phyloP scores from a whole-genome alignment of 2,329 filamentous ascomycete species.

The Sclerotinia subarctica region DNA sequence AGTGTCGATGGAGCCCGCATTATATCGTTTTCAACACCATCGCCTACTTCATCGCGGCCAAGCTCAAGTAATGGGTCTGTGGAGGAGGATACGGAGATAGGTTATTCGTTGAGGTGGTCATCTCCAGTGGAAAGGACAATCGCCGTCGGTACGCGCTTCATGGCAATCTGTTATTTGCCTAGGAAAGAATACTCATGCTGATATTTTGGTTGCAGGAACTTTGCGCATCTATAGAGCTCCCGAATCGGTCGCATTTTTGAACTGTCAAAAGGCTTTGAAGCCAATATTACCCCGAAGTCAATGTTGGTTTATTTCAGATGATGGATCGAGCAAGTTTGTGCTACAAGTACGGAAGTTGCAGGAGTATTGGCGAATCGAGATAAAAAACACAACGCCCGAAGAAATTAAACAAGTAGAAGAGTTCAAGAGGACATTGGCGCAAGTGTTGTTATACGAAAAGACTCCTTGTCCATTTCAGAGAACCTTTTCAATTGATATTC shows the following conservation, averaged over 20 bases:
- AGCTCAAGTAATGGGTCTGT: conserved; percentile 34
- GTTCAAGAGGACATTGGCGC: conserved; percentile 66
- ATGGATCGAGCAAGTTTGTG: conserved; percentile 74
- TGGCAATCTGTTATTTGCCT: conserved; percentile 1
- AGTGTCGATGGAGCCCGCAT: conserved; percentile 37
- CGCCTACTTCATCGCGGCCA: conserved; percentile 20
- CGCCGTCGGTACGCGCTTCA: conserved; percentile 60
- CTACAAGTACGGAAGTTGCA: conserved; percentile 77
- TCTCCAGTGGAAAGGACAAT: conserved; percentile 78
- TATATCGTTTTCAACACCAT: conserved; percentile 53
- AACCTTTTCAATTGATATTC: conserved; percentile 70
- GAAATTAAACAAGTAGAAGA: conserved; percentile 62
- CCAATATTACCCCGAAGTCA: conserved; percentile 87
- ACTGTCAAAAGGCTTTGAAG: conserved; percentile 77
- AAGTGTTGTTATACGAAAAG: conserved; percentile 80
- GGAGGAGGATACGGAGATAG: conserved; percentile 45
- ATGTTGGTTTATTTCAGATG: conserved; percentile 83
- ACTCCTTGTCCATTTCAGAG: conserved; percentile 83
- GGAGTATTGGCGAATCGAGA: conserved; percentile 81
- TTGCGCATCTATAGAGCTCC: conserved; percentile 83
- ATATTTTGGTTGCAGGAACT: conserved; percentile 50
- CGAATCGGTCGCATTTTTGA: conserved; percentile 82
- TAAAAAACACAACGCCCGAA: conserved; percentile 63
- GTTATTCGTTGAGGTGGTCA: conserved; percentile 68
- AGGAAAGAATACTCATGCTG: conserved; percentile 11